These are phyloP conservation scores for Tricholomella constricta DNA, from an alignment of 768 basidiomycete species.

Conservation along the genomic window DNA sequence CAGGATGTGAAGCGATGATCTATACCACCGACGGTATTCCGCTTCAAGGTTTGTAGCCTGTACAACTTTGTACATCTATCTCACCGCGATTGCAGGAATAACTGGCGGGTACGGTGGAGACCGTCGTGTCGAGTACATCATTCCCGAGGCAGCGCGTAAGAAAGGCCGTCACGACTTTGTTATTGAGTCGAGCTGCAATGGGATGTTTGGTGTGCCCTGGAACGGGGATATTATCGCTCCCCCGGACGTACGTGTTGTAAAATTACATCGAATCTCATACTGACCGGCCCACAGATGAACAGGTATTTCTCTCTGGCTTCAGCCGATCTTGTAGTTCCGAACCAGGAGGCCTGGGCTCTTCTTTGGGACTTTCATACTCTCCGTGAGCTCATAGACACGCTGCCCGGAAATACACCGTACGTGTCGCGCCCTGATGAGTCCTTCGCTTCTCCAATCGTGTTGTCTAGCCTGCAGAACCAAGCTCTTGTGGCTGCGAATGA, in stretches of 20 bases:
- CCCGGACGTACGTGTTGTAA: slow-evolving; percentile 64
- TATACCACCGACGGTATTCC: slow-evolving; percentile 78
- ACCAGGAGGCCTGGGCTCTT: slow-evolving; percentile 81
- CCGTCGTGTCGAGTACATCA: slow-evolving; percentile 93
- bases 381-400: slow-evolving; percentile 66
- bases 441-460: background rate
- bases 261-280: background rate
- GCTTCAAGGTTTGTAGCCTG: slow-evolving; percentile 57
- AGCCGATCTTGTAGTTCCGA: slow-evolving; percentile 92
- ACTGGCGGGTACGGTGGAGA: slow-evolving; percentile 89
- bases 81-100: slow-evolving; percentile 57
- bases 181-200: slow-evolving; percentile 87
- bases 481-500: slow-evolving; percentile 73
- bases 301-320: slow-evolving; percentile 69
- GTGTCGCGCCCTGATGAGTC: slow-evolving; percentile 13
- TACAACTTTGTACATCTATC: background rate
- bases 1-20: slow-evolving; percentile 94
- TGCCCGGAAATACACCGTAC: slow-evolving; percentile 75
- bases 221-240: slow-evolving; percentile 80
- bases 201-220: slow-evolving; percentile 92
- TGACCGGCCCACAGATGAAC: slow-evolving; percentile 54
- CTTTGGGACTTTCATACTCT: slow-evolving; percentile 87
- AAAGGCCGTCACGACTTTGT: slow-evolving; percentile 66
- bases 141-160: slow-evolving; percentile 66
- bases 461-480: slow-evolving; percentile 67